Evolutionary conservation across 2,329 filamentous ascomycete genomes (phyloP).

Genomic region (Blastomyces parvus): DNA sequence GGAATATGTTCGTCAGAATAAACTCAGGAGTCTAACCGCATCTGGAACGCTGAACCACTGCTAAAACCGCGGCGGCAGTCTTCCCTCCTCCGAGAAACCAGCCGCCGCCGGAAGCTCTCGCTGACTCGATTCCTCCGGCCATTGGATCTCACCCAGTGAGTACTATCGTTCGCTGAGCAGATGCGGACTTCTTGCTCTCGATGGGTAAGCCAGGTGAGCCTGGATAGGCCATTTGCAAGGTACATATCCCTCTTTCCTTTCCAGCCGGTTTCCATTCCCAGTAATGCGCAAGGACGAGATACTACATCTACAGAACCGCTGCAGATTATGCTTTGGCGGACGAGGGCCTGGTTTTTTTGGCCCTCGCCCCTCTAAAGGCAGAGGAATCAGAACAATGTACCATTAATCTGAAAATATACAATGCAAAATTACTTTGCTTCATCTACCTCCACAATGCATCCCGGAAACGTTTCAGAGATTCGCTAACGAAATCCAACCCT

Average conservation of each 20-base stretch:
- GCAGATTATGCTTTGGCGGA: slow-evolving; percentile 48
- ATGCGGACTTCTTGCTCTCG: slow-evolving; percentile 35
- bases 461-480: neutral
- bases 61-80: neutral
- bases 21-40: neutral
- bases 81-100: neutral
- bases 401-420: neutral
- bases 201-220: slow-evolving; percentile 27
- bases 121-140: neutral
- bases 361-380: slow-evolving; percentile 16
- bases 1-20: no score
- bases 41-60: neutral
- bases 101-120: neutral
- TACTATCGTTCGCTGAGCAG: slow-evolving; percentile 14
- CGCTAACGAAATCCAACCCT: neutral
- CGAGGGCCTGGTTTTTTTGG: slow-evolving; percentile 16
- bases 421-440: neutral
- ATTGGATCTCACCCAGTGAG: neutral
- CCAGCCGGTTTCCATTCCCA: neutral
- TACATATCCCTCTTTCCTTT: slow-evolving; percentile 22
- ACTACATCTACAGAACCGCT: slow-evolving; percentile 52
- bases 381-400: slow-evolving; percentile 35
- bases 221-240: slow-evolving; percentile 25
- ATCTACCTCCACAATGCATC: neutral
- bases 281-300: slow-evolving; percentile 2